phyloP scores from a whole-genome alignment of 768 basidiomycete genomes.

The Pholiota molesta region DNA sequence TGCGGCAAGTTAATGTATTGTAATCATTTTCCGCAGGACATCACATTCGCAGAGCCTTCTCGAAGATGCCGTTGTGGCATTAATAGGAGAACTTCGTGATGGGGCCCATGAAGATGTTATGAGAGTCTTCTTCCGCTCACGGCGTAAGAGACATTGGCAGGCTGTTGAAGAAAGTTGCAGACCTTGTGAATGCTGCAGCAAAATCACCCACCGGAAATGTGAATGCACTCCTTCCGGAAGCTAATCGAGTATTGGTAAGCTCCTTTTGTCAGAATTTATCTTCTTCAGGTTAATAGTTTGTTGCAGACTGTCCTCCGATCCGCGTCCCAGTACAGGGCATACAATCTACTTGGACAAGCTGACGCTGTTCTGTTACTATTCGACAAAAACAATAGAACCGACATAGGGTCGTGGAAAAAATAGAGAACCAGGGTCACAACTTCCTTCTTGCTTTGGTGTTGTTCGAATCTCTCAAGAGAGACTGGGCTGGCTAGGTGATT shows the following conservation, averaged over 20 bases:
- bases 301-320: slow-evolving; percentile 71
- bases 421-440: slow-evolving; percentile 51
- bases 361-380: slow-evolving; percentile 76
- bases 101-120: slow-evolving; percentile 73
- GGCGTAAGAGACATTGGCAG: slow-evolving; percentile 68
- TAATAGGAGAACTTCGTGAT: slow-evolving; percentile 63
- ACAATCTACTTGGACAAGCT: slow-evolving; percentile 87
- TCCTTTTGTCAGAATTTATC: neutral
- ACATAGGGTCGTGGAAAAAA: slow-evolving; percentile 25
- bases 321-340: slow-evolving; percentile 73
- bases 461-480: slow-evolving; percentile 70
- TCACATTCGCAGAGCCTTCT: slow-evolving; percentile 64
- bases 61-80: slow-evolving; percentile 68
- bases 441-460: slow-evolving; percentile 68
- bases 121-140: slow-evolving; percentile 81
- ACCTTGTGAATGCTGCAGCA: slow-evolving; percentile 46
- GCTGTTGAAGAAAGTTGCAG: slow-evolving; percentile 63
- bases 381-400: slow-evolving; percentile 51
- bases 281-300: neutral
- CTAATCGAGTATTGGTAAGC: slow-evolving; percentile 71
- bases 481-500: slow-evolving; percentile 61
- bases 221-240: slow-evolving; percentile 59
- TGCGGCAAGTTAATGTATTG: neutral
- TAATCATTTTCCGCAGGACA: slow-evolving; percentile 37
- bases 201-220: slow-evolving; percentile 48